Percentiles rank a stretch among this genome's conserved stretches.
Conservation (phyloP, 163 green algal genomes). For the Volvox carteri region DNA sequence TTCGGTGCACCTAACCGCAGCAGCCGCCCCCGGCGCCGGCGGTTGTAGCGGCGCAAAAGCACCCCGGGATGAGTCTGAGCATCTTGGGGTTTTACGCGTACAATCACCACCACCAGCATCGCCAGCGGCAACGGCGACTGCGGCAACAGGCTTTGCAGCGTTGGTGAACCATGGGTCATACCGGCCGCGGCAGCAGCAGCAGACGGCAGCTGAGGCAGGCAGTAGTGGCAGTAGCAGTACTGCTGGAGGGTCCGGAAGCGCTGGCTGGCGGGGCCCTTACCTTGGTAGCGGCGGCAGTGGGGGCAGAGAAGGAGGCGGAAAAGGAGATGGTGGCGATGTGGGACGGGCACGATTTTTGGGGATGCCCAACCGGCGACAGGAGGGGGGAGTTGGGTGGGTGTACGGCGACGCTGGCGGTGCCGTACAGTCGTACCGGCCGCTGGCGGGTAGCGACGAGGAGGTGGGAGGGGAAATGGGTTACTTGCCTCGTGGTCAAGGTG, state of each 20-base stretch:
- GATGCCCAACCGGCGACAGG: background rate
- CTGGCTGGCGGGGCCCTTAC: too few relatives aligned
- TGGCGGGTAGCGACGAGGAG: background rate
- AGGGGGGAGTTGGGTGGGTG: background rate
- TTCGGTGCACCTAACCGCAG: background rate
- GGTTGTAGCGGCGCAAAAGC: background rate
- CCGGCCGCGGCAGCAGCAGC: background rate
- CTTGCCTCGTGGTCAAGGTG: too few relatives aligned
- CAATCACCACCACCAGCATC: too few relatives aligned
- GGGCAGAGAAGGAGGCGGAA: background rate
- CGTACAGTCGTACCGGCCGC: background rate
- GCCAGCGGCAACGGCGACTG: background rate
- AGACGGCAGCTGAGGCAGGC: background rate
- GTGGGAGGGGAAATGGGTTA: background rate
- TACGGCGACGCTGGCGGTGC: too few relatives aligned
- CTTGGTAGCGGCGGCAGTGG: too few relatives aligned
- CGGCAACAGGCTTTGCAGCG: background rate
- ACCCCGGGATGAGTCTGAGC: too few relatives aligned
- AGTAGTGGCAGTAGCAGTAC: background rate
- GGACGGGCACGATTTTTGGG: background rate
- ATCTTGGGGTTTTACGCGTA: too few relatives aligned
- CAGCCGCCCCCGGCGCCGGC: slow-evolving; percentile 2
- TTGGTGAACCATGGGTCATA: background rate
- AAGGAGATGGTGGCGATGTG: background rate
- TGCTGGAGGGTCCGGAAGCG: background rate